Conservation (phyloP, 129 eudicot genomes). For the Pittosporum tobira region DNA sequence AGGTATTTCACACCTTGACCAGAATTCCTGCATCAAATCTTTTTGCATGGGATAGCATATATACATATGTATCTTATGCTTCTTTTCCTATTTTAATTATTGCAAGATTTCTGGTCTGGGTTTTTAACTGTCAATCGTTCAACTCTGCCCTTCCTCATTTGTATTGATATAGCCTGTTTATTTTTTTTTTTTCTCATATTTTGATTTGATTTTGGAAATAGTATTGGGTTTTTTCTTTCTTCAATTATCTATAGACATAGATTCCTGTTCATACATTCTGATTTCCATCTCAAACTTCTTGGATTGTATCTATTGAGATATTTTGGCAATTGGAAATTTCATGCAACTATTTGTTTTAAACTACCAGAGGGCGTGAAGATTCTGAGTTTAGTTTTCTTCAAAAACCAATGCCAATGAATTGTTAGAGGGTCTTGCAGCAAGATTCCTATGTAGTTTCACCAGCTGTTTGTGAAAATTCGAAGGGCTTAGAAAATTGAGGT, state of each 20-base stretch:
- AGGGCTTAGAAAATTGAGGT: slow-evolving; percentile 8
- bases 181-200: slow-evolving; percentile 9
- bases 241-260: not conserved
- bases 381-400: slow-evolving; percentile 2
- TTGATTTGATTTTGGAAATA: slow-evolving; percentile 5
- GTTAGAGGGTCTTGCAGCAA: not conserved
- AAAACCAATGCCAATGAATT: not conserved
- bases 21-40: slow-evolving; percentile 52
- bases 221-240: not conserved
- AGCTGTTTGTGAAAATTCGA: slow-evolving; percentile 5
- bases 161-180: not conserved
- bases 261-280: not conserved
- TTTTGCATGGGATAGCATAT: not conserved
- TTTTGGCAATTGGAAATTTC: too few species aligned
- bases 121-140: too few species aligned
- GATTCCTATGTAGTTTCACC: slow-evolving; percentile 9
- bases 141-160: too few species aligned
- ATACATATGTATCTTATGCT: slow-evolving; percentile 4
- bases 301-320: not conserved
- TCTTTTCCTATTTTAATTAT: slow-evolving; percentile 12
- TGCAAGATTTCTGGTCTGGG: slow-evolving; percentile 73
- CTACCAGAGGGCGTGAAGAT: slow-evolving; percentile 15
- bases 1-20: slow-evolving; percentile 54
- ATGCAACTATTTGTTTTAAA: slow-evolving; percentile 20
- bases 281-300: too few species aligned